Evolutionary conservation across 352 stramenopile species (phyloP).

Genomic region (Phytophthora melonis): DNA sequence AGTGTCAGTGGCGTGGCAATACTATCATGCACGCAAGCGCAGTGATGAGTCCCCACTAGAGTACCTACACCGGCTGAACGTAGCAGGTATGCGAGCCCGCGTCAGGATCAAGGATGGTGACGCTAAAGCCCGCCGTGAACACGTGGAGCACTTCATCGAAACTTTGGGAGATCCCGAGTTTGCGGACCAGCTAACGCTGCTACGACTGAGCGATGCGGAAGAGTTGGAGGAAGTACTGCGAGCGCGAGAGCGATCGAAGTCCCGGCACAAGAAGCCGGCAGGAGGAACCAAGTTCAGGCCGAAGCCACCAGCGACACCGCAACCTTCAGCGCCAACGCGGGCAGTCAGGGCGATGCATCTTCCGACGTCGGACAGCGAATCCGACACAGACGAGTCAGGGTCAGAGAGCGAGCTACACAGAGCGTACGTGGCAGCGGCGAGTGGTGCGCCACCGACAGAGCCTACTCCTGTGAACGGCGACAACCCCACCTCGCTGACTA

Average conservation of each 20-base stretch:
- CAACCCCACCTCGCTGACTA: too few species aligned
- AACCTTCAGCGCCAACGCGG: background rate
- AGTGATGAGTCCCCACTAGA: constrained; percentile 12
- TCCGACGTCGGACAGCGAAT: background rate
- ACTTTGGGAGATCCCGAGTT: too few species aligned
- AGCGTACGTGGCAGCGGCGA: background rate
- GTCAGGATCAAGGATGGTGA: constrained; percentile 5
- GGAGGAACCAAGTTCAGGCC: constrained; percentile 1
- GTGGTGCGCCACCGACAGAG: too few species aligned
- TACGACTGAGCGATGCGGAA: background rate
- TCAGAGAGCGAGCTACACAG: background rate
- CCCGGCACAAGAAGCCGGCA: background rate
- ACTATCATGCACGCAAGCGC: constrained; percentile 12
- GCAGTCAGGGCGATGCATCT: background rate
- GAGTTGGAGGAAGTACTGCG: constrained; percentile 1
- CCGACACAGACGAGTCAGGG: background rate
- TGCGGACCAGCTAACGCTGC: too few species aligned
- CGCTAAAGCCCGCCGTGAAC: background rate
- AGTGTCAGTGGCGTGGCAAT: constrained; percentile 5
- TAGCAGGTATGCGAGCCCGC: constrained; percentile 2
- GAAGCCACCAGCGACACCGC: background rate
- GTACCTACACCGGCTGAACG: constrained; percentile 14
- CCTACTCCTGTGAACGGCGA: too few species aligned
- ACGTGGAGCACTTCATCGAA: too few species aligned
- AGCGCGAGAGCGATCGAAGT: constrained; percentile 2